Evolutionary conservation across 2,329 filamentous ascomycete genomes (phyloP).

Genomic region (Aureobasidium sp.): DNA sequence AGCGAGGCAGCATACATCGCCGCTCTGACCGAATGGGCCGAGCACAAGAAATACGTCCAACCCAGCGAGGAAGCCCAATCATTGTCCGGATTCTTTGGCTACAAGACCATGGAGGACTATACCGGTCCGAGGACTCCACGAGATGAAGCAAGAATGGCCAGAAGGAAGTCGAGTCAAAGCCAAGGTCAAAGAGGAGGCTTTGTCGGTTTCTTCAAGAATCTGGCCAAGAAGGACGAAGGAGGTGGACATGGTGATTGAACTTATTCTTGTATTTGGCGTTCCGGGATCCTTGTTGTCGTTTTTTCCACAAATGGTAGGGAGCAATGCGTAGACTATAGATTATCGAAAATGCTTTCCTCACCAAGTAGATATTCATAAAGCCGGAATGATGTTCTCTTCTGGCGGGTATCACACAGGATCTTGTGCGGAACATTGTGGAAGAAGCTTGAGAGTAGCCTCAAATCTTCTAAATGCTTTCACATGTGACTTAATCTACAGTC

Average conservation of each 20-base stretch:
- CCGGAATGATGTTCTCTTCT: too few relatives aligned
- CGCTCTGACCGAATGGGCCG: slow-evolving; percentile 23
- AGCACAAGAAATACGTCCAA: slow-evolving; percentile 21
- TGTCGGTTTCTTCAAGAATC: background rate
- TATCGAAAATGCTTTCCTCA: too few relatives aligned
- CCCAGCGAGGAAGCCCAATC: slow-evolving; percentile 13
- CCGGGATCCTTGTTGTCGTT: too few relatives aligned
- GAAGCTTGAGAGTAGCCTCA: too few relatives aligned
- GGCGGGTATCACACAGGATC: too few relatives aligned
- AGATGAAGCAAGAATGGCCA: slow-evolving; percentile 17
- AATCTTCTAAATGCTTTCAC: too few relatives aligned
- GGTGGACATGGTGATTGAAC: background rate
- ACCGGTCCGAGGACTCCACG: slow-evolving; percentile 14
- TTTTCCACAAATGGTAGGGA: too few relatives aligned
- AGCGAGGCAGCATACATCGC: slow-evolving; percentile 21
- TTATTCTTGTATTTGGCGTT: too few relatives aligned
- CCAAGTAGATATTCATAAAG: too few relatives aligned
- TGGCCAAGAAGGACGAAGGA: slow-evolving; percentile 4
- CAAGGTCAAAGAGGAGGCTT: background rate
- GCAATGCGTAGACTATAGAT: too few relatives aligned
- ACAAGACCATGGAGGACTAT: slow-evolving; percentile 21
- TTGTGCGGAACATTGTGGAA: too few relatives aligned
- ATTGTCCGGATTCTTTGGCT: slow-evolving; percentile 22
- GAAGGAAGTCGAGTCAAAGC: background rate
- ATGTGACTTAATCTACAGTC: too few relatives aligned